Evolutionary conservation across 257 asterid genomes (phyloP).

Genomic region (Thymus quinquecostatus): DNA sequence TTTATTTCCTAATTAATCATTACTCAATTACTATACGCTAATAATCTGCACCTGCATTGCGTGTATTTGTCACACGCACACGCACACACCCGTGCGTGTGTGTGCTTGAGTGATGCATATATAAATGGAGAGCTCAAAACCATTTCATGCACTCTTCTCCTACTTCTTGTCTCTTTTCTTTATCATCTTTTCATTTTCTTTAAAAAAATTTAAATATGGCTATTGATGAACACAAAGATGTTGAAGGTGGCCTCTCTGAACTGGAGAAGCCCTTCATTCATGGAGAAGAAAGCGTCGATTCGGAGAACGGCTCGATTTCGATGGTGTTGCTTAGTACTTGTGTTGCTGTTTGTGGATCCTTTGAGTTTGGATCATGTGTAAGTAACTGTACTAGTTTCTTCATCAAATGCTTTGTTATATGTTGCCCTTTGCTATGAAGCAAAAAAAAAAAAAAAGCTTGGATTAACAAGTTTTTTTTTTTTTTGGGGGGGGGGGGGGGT

Average conservation of each 20-base stretch:
- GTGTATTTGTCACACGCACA: background rate
- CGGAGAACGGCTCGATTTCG: conserved; percentile 48
- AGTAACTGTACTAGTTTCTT: conserved; percentile 29
- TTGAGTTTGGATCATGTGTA: conserved; percentile 91
- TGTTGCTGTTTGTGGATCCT: conserved; percentile 90
- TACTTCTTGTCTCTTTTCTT: background rate
- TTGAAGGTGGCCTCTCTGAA: conserved; percentile 47
- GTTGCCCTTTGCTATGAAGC: no score
- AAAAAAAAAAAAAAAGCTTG: background rate
- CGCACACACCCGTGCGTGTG: background rate
- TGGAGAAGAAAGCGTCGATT: conserved; percentile 30
- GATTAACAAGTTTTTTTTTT: conserved; percentile 21
- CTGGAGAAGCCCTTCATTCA: conserved; percentile 58
- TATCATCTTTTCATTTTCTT: background rate
- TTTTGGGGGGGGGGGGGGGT: no score
- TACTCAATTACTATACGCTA: no score
- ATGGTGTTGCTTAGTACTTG: conserved; percentile 75
- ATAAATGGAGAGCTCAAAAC: background rate
- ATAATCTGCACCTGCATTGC: conserved; percentile 17
- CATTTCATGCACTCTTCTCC: conserved; percentile 26
- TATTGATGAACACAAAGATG: conserved; percentile 44
- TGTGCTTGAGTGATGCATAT: background rate
- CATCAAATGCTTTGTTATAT: background rate
- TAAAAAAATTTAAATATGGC: conserved; percentile 38
- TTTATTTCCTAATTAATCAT: conserved; percentile 30